These are phyloP conservation scores for Cladosporium velox DNA, from an alignment of 2,329 filamentous ascomycete genomes.

Conservation along the genomic window DNA sequence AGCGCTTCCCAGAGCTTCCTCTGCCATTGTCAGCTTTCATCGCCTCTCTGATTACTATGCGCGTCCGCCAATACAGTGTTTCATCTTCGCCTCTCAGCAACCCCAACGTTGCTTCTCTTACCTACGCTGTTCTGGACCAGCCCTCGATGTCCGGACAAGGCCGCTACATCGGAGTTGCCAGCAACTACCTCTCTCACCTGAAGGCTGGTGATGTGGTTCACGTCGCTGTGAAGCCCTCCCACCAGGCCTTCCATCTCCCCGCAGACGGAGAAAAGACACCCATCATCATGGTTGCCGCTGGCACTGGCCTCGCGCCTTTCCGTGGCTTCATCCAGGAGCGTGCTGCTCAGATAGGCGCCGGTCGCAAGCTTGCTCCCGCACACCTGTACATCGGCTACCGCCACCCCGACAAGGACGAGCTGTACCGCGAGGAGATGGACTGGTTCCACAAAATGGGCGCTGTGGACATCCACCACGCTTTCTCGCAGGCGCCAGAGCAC, in stretches of 20 bases:
- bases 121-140: conserved; percentile 59
- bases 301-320: conserved; percentile 96
- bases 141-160: conserved; percentile 30
- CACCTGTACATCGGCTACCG: conserved; percentile 59
- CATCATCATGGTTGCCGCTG: conserved; percentile 48
- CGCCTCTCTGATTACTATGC: conserved; percentile 73
- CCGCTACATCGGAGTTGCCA: conserved; percentile 47
- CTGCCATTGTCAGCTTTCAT: conserved; percentile 69
- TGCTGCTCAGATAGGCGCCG: conserved; percentile 47
- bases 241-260: conserved; percentile 48
- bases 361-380: conserved; percentile 58
- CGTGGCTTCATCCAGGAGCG: conserved; percentile 96
- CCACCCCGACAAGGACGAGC: conserved; percentile 55
- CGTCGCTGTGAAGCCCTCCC: conserved; percentile 44
- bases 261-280: conserved; percentile 43
- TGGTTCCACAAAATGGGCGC: conserved; percentile 63
- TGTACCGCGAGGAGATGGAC: conserved; percentile 63
- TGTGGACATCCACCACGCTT: conserved; percentile 64
- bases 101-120: conserved; percentile 51
- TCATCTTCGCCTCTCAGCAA: conserved; percentile 38
- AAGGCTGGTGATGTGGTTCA: conserved; percentile 45
- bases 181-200: conserved; percentile 45
- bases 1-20: conserved; percentile 60
- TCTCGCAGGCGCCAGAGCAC: conserved; percentile 48
- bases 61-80: conserved; percentile 44